Evolutionary conservation across 1,284 basidiomycete genomes (phyloP).

Genomic region (Rhodotorula sp.): DNA sequence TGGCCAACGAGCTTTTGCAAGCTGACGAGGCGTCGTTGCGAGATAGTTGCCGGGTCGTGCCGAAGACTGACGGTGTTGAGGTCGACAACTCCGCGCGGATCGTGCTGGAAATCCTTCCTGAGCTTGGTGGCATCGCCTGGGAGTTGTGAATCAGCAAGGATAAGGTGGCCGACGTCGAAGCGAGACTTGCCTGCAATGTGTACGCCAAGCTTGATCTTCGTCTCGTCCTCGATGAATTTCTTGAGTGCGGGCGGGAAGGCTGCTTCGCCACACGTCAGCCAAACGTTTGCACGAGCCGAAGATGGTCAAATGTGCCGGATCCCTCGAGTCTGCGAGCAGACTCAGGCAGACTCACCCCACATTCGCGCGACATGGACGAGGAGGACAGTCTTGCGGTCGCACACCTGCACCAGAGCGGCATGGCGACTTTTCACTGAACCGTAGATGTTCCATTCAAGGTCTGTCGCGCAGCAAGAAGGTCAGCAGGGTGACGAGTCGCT

Average conservation of each 20-base stretch:
- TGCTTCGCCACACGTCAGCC: not conserved
- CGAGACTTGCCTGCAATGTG: constrained; percentile 44
- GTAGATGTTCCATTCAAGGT: constrained; percentile 36
- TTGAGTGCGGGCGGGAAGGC: constrained; percentile 45
- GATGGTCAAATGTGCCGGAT: too few relatives aligned
- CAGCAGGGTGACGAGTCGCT: not conserved
- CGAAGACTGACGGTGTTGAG: constrained; percentile 47
- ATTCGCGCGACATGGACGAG: constrained; percentile 49
- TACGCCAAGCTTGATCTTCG: constrained; percentile 50
- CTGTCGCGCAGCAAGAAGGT: not conserved
- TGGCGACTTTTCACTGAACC: constrained; percentile 1
- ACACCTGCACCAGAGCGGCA: constrained; percentile 51
- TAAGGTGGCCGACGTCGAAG: not conserved
- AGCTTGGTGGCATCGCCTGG: constrained; percentile 50
- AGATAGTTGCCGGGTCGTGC: constrained; percentile 46
- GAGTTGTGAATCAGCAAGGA: too few relatives aligned
- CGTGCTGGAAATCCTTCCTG: constrained; percentile 45
- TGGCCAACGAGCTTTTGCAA: constrained; percentile 46
- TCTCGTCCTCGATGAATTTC: constrained; percentile 45
- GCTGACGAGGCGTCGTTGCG: constrained; percentile 42
- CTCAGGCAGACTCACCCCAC: constrained; percentile 38
- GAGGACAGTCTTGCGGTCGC: constrained; percentile 48
- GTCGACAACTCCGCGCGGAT: constrained; percentile 47
- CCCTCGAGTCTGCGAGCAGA: not conserved
- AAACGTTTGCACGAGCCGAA: too few relatives aligned